Evolutionary conservation across 1,284 basidiomycete genomes (phyloP).

Genomic region (Inonotus obliquus): DNA sequence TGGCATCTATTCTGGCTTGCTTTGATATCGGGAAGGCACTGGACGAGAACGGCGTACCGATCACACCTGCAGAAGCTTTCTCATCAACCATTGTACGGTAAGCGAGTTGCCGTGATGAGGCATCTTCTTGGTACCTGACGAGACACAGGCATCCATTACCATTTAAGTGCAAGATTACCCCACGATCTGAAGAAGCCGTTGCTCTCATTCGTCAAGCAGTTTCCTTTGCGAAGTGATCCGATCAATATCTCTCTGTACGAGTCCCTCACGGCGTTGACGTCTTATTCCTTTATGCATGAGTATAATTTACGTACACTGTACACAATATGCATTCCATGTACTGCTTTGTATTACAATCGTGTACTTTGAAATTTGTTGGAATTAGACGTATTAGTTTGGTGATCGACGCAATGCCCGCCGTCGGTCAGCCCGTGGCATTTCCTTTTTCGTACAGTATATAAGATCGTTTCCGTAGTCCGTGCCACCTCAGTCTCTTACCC

Average conservation of each 20-base stretch:
- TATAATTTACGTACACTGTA: background rate
- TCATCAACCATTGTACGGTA: background rate
- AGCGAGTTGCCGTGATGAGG: background rate
- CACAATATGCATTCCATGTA: too few species aligned
- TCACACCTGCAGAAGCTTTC: slow-evolving; percentile 4
- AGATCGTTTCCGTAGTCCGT: too few species aligned
- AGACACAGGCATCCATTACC: background rate
- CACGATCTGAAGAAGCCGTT: background rate
- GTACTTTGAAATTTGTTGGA: too few species aligned
- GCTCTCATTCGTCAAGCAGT: background rate
- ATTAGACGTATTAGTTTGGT: too few species aligned
- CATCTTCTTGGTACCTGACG: background rate
- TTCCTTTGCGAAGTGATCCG: background rate
- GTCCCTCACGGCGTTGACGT: background rate
- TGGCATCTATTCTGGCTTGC: slow-evolving; percentile 11
- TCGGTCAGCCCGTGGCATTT: too few species aligned
- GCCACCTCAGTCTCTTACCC: too few species aligned
- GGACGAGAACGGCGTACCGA: slow-evolving; percentile 5
- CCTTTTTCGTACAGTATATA: too few species aligned
- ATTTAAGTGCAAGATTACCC: background rate
- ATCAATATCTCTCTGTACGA: background rate
- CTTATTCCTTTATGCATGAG: background rate
- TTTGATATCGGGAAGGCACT: slow-evolving; percentile 13
- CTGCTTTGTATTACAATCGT: too few species aligned
- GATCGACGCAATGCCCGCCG: too few species aligned